phyloP scores from a whole-genome alignment of 345 rosid species.

The Pugionium cornutum region DNA sequence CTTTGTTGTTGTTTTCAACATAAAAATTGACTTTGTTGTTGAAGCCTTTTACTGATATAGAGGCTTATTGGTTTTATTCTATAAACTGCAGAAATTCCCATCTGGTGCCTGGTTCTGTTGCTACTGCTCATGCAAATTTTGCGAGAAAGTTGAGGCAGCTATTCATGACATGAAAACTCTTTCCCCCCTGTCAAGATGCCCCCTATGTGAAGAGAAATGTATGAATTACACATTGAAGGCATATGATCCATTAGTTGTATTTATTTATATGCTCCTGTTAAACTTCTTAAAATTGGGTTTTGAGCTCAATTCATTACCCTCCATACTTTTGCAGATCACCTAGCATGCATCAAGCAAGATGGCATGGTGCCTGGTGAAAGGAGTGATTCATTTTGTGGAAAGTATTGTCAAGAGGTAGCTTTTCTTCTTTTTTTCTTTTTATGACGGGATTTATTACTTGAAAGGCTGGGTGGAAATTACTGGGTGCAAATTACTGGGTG shows the following conservation, averaged over 20 bases:
- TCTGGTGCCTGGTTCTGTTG: slow-evolving; percentile 87
- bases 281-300: slow-evolving; percentile 19
- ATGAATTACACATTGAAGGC: slow-evolving; percentile 28
- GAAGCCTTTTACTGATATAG: neutral
- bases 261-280: slow-evolving; percentile 17
- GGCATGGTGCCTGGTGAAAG: slow-evolving; percentile 41
- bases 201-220: slow-evolving; percentile 86
- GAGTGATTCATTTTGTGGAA: slow-evolving; percentile 66
- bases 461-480: no score
- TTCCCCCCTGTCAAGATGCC: slow-evolving; percentile 49
- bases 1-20: no score
- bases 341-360: slow-evolving; percentile 49
- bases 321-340: slow-evolving; percentile 67
- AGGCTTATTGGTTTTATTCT: slow-evolving; percentile 21
- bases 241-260: neutral
- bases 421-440: slow-evolving; percentile 40
- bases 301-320: slow-evolving; percentile 28
- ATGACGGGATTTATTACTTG: slow-evolving; percentile 37
- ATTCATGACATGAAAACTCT: slow-evolving; percentile 33
- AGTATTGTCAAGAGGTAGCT: slow-evolving; percentile 77
- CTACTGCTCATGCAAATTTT: slow-evolving; percentile 85
- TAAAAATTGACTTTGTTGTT: neutral
- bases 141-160: slow-evolving; percentile 54
- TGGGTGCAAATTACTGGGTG: neutral
- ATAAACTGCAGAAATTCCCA: slow-evolving; percentile 67